A percentile compares a stretch with the other conserved stretches of the same genome.
phyloP scores from a whole-genome alignment of 306 rosid species.

The Calophaca sinica region DNA sequence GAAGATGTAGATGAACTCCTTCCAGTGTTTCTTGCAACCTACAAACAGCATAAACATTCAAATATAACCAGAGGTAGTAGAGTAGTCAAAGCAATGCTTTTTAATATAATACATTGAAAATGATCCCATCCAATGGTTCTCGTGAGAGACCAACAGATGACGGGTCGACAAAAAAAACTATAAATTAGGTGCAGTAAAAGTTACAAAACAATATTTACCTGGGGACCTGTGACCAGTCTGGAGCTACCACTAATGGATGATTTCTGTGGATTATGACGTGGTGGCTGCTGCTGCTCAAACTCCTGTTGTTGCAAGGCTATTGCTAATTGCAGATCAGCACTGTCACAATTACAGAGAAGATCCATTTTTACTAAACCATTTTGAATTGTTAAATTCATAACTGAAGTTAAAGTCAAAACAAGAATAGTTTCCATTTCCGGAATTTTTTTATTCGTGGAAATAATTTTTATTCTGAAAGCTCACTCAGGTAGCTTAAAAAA shows the following conservation, averaged over 20 bases:
- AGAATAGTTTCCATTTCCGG: neutral
- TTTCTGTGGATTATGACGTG: conserved; percentile 69
- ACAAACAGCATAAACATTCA: conserved; percentile 46
- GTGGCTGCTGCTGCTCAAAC: conserved; percentile 87
- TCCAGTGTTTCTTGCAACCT: conserved; percentile 69
- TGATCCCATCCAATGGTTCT: conserved; percentile 13
- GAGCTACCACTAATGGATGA: conserved; percentile 61
- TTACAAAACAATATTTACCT: conserved; percentile 60
- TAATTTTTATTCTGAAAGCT: neutral
- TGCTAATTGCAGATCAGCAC: conserved; percentile 94
- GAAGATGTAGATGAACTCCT: conserved; percentile 53
- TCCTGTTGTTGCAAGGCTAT: conserved; percentile 98
- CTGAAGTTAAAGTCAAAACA: conserved; percentile 25
- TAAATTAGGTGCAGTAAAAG: neutral
- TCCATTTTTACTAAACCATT: conserved; percentile 30
- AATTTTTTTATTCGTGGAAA: neutral
- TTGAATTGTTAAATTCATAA: conserved; percentile 10
- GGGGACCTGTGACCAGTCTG: conserved; percentile 90
- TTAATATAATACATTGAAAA: conserved; percentile 17
- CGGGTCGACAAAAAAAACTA: neutral
- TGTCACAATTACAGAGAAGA: conserved; percentile 52
- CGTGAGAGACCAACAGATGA: conserved; percentile 10
- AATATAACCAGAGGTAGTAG: neutral
- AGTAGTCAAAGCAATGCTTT: conserved; percentile 26
- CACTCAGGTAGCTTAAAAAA: neutral